phyloP scores from a whole-genome alignment of 495 filamentous ascomycete genomes.

The Podospora didyma region DNA sequence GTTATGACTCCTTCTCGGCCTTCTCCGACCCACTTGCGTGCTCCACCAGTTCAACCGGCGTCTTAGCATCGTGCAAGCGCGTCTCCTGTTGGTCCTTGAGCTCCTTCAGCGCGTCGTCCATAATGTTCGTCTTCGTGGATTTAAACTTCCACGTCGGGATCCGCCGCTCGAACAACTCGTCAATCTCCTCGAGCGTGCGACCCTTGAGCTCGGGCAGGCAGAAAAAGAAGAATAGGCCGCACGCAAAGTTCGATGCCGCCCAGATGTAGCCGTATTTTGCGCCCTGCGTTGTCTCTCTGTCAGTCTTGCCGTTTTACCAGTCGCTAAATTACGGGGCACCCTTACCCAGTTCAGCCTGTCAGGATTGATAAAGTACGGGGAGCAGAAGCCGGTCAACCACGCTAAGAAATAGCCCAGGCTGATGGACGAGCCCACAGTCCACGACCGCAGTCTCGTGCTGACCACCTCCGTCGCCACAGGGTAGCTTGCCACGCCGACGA shows the following conservation, averaged over 20 bases:
- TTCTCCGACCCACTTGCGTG: neutral
- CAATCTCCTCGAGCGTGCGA: conserved; percentile 53
- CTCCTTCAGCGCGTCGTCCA: conserved; percentile 32
- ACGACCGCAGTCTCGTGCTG: conserved; percentile 12
- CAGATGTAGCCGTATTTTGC: conserved; percentile 52
- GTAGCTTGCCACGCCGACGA: conserved; percentile 15
- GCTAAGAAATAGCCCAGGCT: conserved; percentile 17
- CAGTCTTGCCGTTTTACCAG: conserved; percentile 18
- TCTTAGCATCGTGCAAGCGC: neutral
- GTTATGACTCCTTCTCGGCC: conserved; percentile 1
- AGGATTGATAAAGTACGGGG: conserved; percentile 25
- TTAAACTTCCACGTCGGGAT: conserved; percentile 39
- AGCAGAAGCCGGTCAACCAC: conserved; percentile 16
- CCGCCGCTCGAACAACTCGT: conserved; percentile 39
- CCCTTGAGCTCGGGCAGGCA: conserved; percentile 49
- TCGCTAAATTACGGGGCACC: conserved; percentile 13
- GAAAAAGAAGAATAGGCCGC: conserved; percentile 46
- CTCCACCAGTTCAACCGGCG: neutral
- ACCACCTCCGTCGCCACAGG: conserved; percentile 12
- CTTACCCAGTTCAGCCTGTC: conserved; percentile 41
- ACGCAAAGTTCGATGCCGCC: conserved; percentile 29
- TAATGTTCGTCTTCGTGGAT: conserved; percentile 28
- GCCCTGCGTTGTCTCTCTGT: conserved; percentile 24
- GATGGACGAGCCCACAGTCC: conserved; percentile 17
- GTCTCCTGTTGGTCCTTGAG: conserved; percentile 15